phyloP scores from a whole-genome alignment of 148 eudicot species.

The Amaranthus hypochondriacus region DNA sequence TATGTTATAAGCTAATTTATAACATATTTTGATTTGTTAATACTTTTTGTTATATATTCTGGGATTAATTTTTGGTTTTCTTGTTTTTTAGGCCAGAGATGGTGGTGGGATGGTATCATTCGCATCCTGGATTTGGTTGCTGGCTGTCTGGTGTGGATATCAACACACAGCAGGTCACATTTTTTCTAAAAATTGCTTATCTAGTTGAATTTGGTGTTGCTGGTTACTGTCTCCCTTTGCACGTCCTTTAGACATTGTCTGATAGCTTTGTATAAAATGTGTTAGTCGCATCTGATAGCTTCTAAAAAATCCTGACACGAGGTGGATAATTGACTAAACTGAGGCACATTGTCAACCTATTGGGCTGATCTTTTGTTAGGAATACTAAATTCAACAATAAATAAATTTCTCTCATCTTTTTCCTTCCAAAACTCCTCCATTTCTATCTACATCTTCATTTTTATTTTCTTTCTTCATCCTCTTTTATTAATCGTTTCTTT shows the following conservation, averaged over 20 bases:
- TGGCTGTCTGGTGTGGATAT: constrained; percentile 96
- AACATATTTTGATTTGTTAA: not conserved
- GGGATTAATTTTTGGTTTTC: constrained; percentile 2
- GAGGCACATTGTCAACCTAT: no score
- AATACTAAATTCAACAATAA: not conserved
- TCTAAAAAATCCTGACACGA: no score
- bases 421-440: not conserved
- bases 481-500: no score
- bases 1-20: not conserved
- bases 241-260: not conserved
- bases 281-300: no score
- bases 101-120: constrained; percentile 91
- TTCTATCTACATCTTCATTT: no score
- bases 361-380: no score
- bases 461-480: no score
- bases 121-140: constrained; percentile 93
- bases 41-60: not conserved
- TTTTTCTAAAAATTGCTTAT: not conserved
- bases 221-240: not conserved
- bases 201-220: not conserved
- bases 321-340: no score
- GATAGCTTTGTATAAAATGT: not conserved
- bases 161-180: constrained; percentile 70
- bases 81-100: constrained; percentile 59
- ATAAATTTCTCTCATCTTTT: not conserved